Evolutionary conservation across 768 basidiomycete species (phyloP).

Genomic region (Kondoa malvinella): DNA sequence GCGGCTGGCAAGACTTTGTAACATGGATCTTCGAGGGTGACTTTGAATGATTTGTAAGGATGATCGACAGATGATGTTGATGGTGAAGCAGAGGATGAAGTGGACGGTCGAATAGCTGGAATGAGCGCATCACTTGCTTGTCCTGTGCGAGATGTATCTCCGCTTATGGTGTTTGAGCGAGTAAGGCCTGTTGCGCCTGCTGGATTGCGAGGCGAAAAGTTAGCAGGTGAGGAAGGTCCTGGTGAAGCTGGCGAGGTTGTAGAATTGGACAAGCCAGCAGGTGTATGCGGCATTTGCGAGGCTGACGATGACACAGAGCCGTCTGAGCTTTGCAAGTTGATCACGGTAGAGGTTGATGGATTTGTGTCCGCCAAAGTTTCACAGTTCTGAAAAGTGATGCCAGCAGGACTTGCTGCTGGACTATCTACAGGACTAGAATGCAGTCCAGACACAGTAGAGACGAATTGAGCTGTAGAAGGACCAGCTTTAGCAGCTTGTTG

Average conservation of each 20-base stretch:
- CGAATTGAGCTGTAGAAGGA: too few relatives aligned
- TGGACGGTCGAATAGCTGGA: background rate
- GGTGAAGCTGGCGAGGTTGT: background rate
- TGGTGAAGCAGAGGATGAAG: background rate
- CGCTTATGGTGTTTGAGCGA: background rate
- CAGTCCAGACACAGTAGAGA: too few relatives aligned
- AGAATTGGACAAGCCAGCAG: background rate
- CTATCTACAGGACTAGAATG: too few relatives aligned
- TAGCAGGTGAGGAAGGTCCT: background rate
- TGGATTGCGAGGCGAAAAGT: background rate
- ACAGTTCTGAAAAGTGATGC: background rate
- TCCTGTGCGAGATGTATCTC: too few relatives aligned
- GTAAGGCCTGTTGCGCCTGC: slow-evolving; percentile 10
- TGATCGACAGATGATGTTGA: slow-evolving; percentile 36
- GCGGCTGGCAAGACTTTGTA: slow-evolving; percentile 98
- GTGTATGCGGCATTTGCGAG: background rate
- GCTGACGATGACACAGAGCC: background rate
- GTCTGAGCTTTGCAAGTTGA: background rate
- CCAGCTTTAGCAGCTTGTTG: background rate
- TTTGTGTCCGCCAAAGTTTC: background rate
- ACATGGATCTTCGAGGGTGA: slow-evolving; percentile 91
- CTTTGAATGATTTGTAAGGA: slow-evolving; percentile 76
- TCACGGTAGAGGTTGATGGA: background rate
- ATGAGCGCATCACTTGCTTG: background rate
- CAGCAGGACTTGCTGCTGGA: background rate